Base-by-base conservation (phyloP, 768 basidiomycete genomes). In the Tephrocybe sp. region DNA sequence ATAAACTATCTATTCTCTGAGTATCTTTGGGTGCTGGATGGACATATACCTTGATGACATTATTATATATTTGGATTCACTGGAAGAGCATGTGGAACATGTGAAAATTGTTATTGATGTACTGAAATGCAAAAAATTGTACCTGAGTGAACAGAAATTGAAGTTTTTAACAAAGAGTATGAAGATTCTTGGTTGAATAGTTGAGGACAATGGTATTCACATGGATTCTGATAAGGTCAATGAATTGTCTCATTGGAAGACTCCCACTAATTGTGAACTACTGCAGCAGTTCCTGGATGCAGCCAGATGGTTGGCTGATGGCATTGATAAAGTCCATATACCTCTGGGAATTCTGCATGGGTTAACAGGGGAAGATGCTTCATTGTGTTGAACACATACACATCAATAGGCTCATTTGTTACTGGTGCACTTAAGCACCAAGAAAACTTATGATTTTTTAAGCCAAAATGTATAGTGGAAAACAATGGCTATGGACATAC, bases 1-100 rank as follows among this genome's bases (percentile, higher is more conserved):
- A 50, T 50, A 40, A 50, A 50, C 26, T 38, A 53, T 28, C 18
- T 48, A 15, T 53, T 53, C 15, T 26, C 52, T 14, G 15, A 25
- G n/a, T 48, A 53, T 18, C 37, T 53, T 5, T 4, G 38, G 37
- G 5, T 8, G 24, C 6, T 53, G 34, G 34, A 47, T 53, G 45
- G 52, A 30, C 11, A 11, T 30, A 30, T 30, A 30, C 11, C 28
- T 30, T 30, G 28, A 41, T 41, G 40, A 20, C 21, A 21, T 20
- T 20, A 15, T 41, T 4, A 41, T 41, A 6, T 41, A 41, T 23
- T 41, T 18, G 40, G 40, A 41, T 23, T 4, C 12, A 4, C 40
- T 41, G 12, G 40, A 41, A 20, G 23, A 41, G 15, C 40, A 41
- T 20, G 23, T 41, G 3, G 15, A 18, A 7, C 40, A 41, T 20